Percentiles rank a stretch among this genome's conserved stretches.
Evolutionary conservation across 73 alveolate genomes (phyloP).

Genomic region (Blepharisma japonicum): DNA sequence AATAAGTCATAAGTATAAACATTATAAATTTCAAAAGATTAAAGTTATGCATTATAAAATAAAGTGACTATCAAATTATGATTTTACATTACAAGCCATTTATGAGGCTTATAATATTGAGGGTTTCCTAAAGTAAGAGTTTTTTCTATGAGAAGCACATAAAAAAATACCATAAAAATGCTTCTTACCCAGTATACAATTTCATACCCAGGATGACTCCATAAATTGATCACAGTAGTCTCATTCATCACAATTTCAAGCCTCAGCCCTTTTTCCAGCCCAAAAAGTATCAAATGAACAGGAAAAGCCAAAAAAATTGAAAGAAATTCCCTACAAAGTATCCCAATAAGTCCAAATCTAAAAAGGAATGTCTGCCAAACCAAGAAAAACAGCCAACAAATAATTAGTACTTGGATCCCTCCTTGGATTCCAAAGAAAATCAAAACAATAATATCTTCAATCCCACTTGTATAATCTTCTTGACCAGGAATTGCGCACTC

Average conservation of each 20-base stretch:
- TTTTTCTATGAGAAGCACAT: not conserved
- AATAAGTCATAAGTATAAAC: too few relatives aligned
- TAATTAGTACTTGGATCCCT: not conserved
- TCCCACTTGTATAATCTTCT: not conserved
- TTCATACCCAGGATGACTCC: constrained; percentile 20
- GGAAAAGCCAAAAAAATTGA: constrained; percentile 2
- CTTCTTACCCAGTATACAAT: constrained; percentile 28
- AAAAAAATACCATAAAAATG: constrained; percentile 16
- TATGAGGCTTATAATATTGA: constrained; percentile 16
- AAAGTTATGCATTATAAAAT: too few relatives aligned
- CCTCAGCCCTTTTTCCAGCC: constrained; percentile 23
- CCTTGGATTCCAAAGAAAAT: constrained; percentile 18
- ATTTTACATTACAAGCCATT: not conserved
- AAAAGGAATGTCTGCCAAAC: constrained; percentile 10
- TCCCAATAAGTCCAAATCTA: constrained; percentile 10
- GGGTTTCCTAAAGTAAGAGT: not conserved
- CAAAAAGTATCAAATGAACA: constrained; percentile 20
- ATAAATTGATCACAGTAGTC: not conserved
- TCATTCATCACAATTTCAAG: not conserved
- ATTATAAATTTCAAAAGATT: too few relatives aligned
- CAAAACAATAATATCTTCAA: not conserved
- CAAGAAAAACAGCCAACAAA: constrained; percentile 2
- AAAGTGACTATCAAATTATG: too few relatives aligned
- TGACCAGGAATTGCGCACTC: not conserved
- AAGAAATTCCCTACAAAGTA: not conserved